Evolutionary conservation across 179 eudicot species (phyloP).

Genomic region (Beta macrorhiza): DNA sequence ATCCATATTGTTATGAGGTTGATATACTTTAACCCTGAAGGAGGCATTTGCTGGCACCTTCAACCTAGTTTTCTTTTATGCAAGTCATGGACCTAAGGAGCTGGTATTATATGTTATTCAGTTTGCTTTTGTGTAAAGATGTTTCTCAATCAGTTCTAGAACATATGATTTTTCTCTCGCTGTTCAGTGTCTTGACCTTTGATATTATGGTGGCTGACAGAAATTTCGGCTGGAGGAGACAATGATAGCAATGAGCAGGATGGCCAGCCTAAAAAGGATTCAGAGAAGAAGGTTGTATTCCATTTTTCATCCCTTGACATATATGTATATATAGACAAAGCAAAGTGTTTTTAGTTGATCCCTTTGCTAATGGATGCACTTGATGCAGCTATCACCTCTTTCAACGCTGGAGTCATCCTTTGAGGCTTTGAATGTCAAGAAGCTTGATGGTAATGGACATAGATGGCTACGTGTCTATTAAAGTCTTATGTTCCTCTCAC

Average conservation of each 20-base stretch:
- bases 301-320: neutral
- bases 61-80: neutral
- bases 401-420: conserved; percentile 89
- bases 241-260: conserved; percentile 43
- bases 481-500: neutral
- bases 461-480: conserved; percentile 3
- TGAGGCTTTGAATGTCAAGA: conserved; percentile 83
- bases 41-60: conserved; percentile 1
- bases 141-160: neutral
- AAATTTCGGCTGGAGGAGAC: conserved; percentile 44
- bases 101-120: neutral
- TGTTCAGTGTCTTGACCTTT: neutral
- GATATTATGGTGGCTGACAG: conserved; percentile 37
- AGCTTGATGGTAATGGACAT: conserved; percentile 72
- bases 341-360: neutral
- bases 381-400: conserved; percentile 76
- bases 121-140: neutral
- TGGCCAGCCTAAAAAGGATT: conserved; percentile 49
- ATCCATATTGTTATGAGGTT: neutral
- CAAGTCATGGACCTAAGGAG: neutral
- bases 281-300: conserved; percentile 61
- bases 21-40: neutral
- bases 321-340: neutral
- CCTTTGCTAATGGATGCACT: conserved; percentile 8
- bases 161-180: neutral